Percentiles rank a stretch among this genome's conserved stretches.
phyloP scores from a whole-genome alignment of 805 yeast genomes.

The Ogataea methanolica region DNA sequence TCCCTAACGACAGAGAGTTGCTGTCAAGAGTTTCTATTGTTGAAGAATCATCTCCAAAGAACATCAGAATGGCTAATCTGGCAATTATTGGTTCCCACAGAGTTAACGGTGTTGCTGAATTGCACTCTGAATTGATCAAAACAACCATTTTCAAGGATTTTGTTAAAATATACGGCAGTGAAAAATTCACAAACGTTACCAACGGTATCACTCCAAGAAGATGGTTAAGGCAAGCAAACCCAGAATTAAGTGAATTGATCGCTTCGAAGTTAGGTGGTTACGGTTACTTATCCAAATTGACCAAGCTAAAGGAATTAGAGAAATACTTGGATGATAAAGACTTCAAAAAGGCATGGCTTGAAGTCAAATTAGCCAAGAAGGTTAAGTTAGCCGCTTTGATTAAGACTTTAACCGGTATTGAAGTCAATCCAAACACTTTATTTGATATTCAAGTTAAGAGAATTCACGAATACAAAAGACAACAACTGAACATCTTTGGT shows the following conservation, averaged over 20 bases:
- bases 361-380: slow-evolving; percentile 68
- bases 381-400: slow-evolving; percentile 60
- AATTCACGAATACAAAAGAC: slow-evolving; percentile 94
- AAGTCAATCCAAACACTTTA: slow-evolving; percentile 66
- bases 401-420: slow-evolving; percentile 54
- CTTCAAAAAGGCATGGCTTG: slow-evolving; percentile 68
- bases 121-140: slow-evolving; percentile 86
- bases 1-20: slow-evolving; percentile 70
- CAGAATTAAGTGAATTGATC: slow-evolving; percentile 69
- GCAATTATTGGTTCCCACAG: slow-evolving; percentile 91
- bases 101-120: slow-evolving; percentile 94
- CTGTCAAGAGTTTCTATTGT: slow-evolving; percentile 73
- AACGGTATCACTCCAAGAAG: slow-evolving; percentile 96
- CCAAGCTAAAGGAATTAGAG: slow-evolving; percentile 61
- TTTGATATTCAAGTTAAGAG: slow-evolving; percentile 93
- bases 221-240: slow-evolving; percentile 94
- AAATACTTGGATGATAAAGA: slow-evolving; percentile 60
- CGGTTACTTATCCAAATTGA: slow-evolving; percentile 64
- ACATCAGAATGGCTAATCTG: slow-evolving; percentile 86
- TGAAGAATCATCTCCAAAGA: slow-evolving; percentile 77
- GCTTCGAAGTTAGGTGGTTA: slow-evolving; percentile 66
- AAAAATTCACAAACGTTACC: slow-evolving; percentile 86
- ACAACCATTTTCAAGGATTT: slow-evolving; percentile 89
- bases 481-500: slow-evolving; percentile 88
- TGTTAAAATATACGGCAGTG: slow-evolving; percentile 74